phyloP scores from a whole-genome alignment of 2,329 filamentous ascomycete species.

The Pseudofabraea citricarpa region DNA sequence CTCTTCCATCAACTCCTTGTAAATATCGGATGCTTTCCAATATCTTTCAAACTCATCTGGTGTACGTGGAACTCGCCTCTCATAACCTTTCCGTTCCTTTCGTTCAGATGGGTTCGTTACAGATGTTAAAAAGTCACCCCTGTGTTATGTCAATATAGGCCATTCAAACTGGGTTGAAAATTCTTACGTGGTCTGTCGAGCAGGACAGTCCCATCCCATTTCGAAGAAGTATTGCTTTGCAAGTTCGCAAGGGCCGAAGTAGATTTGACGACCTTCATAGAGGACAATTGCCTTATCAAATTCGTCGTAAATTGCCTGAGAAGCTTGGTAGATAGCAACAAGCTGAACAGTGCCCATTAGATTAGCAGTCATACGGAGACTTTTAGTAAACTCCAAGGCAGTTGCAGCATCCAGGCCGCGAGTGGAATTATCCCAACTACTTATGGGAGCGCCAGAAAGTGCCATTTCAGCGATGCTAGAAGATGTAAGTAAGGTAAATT shows the following conservation, averaged over 20 bases:
- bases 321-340: conserved; percentile 71
- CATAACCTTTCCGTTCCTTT: conserved; percentile 49
- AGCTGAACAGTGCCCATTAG: conserved; percentile 57
- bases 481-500: no score
- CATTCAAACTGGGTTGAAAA: no score
- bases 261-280: conserved; percentile 68
- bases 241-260: conserved; percentile 58
- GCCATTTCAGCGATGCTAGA: conserved; percentile 68
- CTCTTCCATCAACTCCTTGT: conserved; percentile 38
- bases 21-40: conserved; percentile 42
- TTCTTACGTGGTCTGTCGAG: conserved; percentile 42
- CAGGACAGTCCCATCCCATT: conserved; percentile 67
- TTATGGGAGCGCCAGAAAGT: conserved; percentile 45
- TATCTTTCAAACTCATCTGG: conserved; percentile 49
- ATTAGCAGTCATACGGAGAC: conserved; percentile 60
- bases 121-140: conserved; percentile 71
- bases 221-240: conserved; percentile 67
- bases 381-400: conserved; percentile 67
- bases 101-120: conserved; percentile 62
- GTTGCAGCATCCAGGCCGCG: conserved; percentile 70
- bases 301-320: conserved; percentile 62
- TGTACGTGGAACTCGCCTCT: conserved; percentile 51
- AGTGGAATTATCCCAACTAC: conserved; percentile 38
- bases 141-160: no score
- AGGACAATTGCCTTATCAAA: conserved; percentile 68